A percentile compares a stretch with the other conserved stretches of the same genome.
phyloP scores from a whole-genome alignment of 2,329 filamentous ascomycete genomes.

The Cytospora chrysosperma region DNA sequence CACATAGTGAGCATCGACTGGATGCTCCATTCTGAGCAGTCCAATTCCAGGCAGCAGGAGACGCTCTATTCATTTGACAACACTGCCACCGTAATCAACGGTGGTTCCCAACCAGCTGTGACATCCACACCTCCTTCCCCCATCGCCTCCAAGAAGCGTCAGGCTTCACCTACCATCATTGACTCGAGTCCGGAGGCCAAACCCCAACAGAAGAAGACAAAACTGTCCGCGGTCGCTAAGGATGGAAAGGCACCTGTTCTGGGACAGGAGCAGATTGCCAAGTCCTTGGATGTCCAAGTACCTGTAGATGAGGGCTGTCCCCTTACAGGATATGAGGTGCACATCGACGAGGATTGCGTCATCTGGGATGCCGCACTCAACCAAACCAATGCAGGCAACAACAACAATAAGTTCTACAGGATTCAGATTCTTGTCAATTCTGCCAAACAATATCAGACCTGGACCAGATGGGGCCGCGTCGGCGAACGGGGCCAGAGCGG shows the following conservation, averaged over 20 bases:
- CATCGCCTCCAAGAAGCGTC: conserved; percentile 28
- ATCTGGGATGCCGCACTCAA: conserved; percentile 81
- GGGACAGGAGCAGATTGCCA: conserved; percentile 46
- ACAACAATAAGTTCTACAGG: conserved; percentile 83
- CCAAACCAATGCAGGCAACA: conserved; percentile 68
- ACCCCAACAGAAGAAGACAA: conserved; percentile 34
- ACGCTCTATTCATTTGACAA: conserved; percentile 30
- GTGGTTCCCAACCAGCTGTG: conserved; percentile 23
- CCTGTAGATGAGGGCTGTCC: conserved; percentile 50
- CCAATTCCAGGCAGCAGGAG: conserved; percentile 40
- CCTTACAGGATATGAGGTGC: conserved; percentile 50
- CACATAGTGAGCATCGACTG: conserved; percentile 60
- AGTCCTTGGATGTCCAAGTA: conserved; percentile 45
- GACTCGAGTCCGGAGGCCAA: conserved; percentile 20
- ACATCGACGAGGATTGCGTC: conserved; percentile 62
- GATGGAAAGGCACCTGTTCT: conserved; percentile 29
- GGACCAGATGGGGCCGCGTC: conserved; percentile 82
- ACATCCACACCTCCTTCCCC: conserved; percentile 6
- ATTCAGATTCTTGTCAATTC: conserved; percentile 56
- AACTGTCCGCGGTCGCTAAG: conserved; percentile 30
- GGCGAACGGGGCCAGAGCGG: conserved; percentile 55
- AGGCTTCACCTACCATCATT: conserved; percentile 18
- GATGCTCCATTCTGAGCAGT: conserved; percentile 55
- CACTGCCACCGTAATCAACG: conserved; percentile 7
- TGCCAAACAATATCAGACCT: conserved; percentile 52